Conservation (phyloP, 257 asterid genomes). For the Coffea canephora region DNA sequence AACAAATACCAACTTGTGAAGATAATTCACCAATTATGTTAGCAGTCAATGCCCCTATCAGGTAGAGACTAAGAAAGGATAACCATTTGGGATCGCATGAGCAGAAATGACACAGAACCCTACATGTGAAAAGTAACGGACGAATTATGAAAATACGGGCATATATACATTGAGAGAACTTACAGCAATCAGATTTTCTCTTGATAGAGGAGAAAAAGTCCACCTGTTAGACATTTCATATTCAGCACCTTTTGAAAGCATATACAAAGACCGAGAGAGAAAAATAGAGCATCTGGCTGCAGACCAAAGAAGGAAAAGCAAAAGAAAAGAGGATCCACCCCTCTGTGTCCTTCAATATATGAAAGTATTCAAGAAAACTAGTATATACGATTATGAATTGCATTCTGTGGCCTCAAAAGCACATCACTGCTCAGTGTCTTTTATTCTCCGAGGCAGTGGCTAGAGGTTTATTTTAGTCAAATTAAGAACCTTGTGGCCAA, state of each 20-base stretch:
- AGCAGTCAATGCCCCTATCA: too few relatives aligned
- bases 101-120: too few relatives aligned
- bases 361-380: background rate
- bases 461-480: background rate
- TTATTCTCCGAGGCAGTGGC: background rate
- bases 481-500: background rate
- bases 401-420: background rate
- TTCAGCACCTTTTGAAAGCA: background rate
- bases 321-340: background rate
- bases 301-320: background rate
- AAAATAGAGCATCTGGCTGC: background rate
- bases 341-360: background rate
- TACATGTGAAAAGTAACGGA: background rate
- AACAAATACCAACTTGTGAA: background rate
- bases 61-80: too few relatives aligned
- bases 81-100: too few relatives aligned
- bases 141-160: background rate
- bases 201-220: conserved; percentile 84
- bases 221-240: conserved; percentile 54
- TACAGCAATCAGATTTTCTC: conserved; percentile 63
- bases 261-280: background rate
- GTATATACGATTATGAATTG: background rate
- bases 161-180: conserved; percentile 28
- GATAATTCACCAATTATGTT: background rate
- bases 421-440: background rate